Conservation (phyloP, 176 grass and related monocot species). For the Ananas comosus region DNA sequence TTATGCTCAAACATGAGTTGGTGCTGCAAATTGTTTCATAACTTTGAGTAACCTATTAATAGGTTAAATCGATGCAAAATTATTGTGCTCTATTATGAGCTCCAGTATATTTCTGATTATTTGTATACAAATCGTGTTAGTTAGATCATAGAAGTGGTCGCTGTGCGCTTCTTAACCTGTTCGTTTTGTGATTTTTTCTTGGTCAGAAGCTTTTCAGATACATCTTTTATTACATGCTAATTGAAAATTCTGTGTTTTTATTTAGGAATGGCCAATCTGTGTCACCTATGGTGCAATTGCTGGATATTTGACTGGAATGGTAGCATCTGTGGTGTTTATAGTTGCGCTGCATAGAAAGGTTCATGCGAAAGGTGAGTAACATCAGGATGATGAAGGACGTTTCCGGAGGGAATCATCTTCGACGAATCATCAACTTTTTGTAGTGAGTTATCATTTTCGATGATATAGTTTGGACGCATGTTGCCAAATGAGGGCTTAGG, state of each 20-base stretch:
- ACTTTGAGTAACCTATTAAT: too few species aligned
- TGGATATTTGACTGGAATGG: constrained; percentile 58
- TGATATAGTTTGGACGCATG: too few species aligned
- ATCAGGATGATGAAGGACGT: not conserved
- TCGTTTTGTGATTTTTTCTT: not conserved
- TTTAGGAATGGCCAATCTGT: constrained; percentile 90
- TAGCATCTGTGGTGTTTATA: constrained; percentile 32
- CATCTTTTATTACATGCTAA: not conserved
- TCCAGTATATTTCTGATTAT: not conserved
- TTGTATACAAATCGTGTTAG: too few species aligned
- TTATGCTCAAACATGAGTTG: too few species aligned
- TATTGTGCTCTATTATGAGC: not conserved
- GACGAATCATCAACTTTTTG: too few species aligned
- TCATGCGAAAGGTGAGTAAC: constrained; percentile 56
- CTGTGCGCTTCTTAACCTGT: not conserved
- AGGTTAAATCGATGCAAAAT: not conserved
- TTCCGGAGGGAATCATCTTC: not conserved
- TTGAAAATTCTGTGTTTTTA: not conserved
- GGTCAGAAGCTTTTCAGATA: not conserved
- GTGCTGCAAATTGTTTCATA: too few species aligned
- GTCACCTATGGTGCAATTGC: constrained; percentile 62
- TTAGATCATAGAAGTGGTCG: not conserved
- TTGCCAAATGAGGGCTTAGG: too few species aligned
- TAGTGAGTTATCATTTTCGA: too few species aligned
- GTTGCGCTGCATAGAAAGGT: constrained; percentile 26